phyloP scores from a whole-genome alignment of 1,284 basidiomycete genomes.

The Hymenochaete sp. region DNA sequence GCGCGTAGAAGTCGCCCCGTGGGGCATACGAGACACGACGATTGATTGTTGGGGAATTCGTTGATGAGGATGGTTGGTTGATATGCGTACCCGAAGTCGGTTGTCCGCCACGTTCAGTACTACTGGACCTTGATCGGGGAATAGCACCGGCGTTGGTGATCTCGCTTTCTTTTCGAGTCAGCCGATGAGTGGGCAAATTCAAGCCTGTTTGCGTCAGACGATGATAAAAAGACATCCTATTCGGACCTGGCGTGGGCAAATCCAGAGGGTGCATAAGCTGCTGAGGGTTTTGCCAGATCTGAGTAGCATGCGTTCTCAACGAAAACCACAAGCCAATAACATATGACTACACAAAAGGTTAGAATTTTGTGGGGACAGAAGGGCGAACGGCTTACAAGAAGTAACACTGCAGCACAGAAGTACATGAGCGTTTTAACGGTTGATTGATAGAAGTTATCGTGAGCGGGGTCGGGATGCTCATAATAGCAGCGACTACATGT shows the following conservation, averaged over 20 bases:
- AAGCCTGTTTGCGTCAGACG: constrained; percentile 39
- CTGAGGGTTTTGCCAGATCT: constrained; percentile 99
- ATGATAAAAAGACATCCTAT: constrained; percentile 68
- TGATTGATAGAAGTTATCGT: constrained; percentile 94
- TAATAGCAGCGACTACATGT: constrained; percentile 91
- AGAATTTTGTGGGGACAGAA: neutral
- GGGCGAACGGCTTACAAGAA: constrained; percentile 60
- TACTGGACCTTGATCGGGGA: constrained; percentile 31
- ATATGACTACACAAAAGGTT: constrained; percentile 63
- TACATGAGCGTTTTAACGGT: constrained; percentile 94
- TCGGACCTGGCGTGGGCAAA: constrained; percentile 34
- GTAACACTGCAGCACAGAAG: constrained; percentile 81
- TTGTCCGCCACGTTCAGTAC: constrained; percentile 28
- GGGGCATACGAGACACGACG: too few relatives aligned
- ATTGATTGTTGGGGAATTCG: constrained; percentile 5
- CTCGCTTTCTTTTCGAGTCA: constrained; percentile 16
- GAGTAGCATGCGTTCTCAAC: constrained; percentile 92
- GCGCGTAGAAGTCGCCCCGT: constrained; percentile 45
- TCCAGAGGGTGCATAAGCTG: constrained; percentile 70
- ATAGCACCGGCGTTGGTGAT: constrained; percentile 18
- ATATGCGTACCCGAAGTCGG: constrained; percentile 33
- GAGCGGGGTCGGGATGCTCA: constrained; percentile 85
- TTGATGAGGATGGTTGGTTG: constrained; percentile 26
- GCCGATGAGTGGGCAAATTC: constrained; percentile 13
- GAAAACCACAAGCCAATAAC: constrained; percentile 98